Evolutionary conservation across 768 basidiomycete species (phyloP), one percentile per base, ranked within the genome.

Genomic region (Steccherinum ochraceum): DNA sequence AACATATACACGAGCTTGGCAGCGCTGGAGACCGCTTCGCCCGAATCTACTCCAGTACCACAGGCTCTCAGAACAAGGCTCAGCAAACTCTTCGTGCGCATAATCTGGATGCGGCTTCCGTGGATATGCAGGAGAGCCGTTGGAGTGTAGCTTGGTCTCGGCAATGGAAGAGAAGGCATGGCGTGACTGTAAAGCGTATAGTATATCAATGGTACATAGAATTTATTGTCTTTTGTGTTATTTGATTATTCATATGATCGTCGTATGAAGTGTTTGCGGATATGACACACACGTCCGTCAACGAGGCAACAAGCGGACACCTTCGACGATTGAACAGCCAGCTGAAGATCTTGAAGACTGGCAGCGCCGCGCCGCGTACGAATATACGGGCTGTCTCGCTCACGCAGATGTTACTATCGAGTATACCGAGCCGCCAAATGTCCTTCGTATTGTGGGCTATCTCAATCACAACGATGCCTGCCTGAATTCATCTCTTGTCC

Each of bases 311-410:
- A 48, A 46, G 45, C 16, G 13, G 12, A 23, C 18, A 19, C 16
- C 20, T 12, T 12, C 12, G 27, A 16, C 48, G 5, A 40, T 12
- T 19, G 5, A 5, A 19, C n/a, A 21, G 5, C 20, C 18, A 12
- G 11, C 45, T 4, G 21, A 51, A 7, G 3, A 11, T 5, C 13
- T 18, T 18, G 27, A 25, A 20, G 16, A 1, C 1, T 53, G 48
- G 45, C 21, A 49, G 11, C 53, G 45, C 4, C 35, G 35, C 10
- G 48, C 52, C 1, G 46, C 58, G 3, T 58, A 56, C 45, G 46
- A 51, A 16, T 69, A 62, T 52, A 65, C 64, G 5, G 66, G 64
- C 12, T 72, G 71, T 49, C 58, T 68, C 5, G 70, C 66, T 0
- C 69, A 71, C 55, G 62, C 55, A 0, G 70, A 71, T 5, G 51